Percentiles rank a stretch among this genome's conserved stretches.
These are phyloP conservation scores for Pseudogymnoascus sp. DNA, from an alignment of 2,329 filamentous ascomycete genomes.

Conservation along the genomic window DNA sequence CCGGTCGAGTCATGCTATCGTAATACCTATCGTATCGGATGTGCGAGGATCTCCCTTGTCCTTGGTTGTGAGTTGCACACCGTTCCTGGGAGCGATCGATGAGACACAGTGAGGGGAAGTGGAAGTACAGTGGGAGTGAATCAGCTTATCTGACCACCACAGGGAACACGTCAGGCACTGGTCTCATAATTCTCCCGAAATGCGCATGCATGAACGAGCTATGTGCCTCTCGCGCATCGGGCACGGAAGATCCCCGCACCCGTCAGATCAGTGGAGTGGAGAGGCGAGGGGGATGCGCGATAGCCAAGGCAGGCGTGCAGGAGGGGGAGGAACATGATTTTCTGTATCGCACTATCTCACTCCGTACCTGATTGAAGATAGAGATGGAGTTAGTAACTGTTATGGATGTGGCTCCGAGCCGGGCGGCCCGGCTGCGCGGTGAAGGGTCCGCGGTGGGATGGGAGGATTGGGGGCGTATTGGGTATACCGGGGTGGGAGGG, in stretches of 20 bases:
- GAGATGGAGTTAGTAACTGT: neutral
- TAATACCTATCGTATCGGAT: neutral
- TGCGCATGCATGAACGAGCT: neutral
- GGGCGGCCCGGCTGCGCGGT: neutral
- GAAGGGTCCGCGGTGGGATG: neutral
- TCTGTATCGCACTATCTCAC: neutral
- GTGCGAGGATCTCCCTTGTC: neutral
- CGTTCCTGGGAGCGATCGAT: neutral
- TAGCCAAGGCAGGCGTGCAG: neutral
- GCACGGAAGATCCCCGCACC: neutral
- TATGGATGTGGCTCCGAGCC: neutral
- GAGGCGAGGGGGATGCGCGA: neutral
- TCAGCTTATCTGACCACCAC: neutral
- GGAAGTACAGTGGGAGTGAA: neutral
- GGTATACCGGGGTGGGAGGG: neutral
- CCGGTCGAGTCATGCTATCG: neutral
- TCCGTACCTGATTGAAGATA: neutral
- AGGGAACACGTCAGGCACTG: neutral
- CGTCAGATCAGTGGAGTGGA: neutral
- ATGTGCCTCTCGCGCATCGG: neutral
- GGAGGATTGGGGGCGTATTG: neutral
- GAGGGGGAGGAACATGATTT: neutral
- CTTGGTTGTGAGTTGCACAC: neutral
- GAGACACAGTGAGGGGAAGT: neutral
- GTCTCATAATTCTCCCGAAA: neutral